Evolutionary conservation across 2,329 filamentous ascomycete species (phyloP), one percentile per base, ranked within the genome.

Genomic region (Diaporthe batatas): DNA sequence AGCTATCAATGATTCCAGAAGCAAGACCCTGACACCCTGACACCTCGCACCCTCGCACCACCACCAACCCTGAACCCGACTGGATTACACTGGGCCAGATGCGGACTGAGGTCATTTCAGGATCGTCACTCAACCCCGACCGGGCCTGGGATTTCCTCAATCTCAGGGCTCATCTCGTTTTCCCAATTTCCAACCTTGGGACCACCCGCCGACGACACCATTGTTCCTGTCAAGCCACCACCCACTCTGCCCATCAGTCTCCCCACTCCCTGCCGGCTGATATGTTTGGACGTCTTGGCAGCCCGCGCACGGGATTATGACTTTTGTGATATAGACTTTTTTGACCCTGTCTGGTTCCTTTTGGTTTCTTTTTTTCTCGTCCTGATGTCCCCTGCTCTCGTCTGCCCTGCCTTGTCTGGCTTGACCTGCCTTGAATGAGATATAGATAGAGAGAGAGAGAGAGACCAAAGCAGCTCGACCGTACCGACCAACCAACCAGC

Each of bases 81-180:
- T 51, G 59, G 25, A 64, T 14, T 39, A 39, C 59, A 36, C 44
- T 36, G 34, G 53, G 32, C 44, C 51, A 54, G 69, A 71, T 51
- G 32, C 57, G 69, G 57, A 25, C 49, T 25, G 34, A 42, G 57
- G 58, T 44, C 57, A 64, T 64, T 71, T 71, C 69, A 71, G 69
- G 57, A 71, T 67, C 62, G 47, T 67, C 62, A 67, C 44, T 23
- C 21, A 49, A 67, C 69, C 29, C 32, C 23, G 57, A 42, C 55
- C 23, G 42, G 42, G 51, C 42, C 57, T 53, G 57, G 47, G 47
- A 53, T 39, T 36, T 53, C 21, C 47, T 67, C 57, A 71, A 71
- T 71, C 59, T 71, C 39, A 64, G 34, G 25, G 34, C 69, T 71
- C 69, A 67, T 62, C 57, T 67, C 69, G 59, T 71, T 64, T 51